phyloP scores from a whole-genome alignment of 164 flowering plant genomes.

The Santalum album region DNA sequence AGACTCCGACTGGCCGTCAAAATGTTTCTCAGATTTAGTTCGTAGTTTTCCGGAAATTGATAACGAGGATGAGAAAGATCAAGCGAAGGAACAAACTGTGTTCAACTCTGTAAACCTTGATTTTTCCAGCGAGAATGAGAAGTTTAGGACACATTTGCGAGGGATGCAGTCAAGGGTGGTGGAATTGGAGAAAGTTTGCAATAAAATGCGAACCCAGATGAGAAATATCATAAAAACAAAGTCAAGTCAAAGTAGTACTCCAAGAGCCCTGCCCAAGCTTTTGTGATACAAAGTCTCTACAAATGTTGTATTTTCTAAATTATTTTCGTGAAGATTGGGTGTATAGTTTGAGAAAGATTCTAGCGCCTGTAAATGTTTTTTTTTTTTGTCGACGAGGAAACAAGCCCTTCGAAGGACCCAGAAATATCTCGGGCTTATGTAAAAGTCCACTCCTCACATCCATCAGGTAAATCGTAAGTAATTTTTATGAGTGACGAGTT shows the following conservation, averaged over 20 bases:
- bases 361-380: too few species aligned
- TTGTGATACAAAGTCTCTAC: constrained; percentile 30
- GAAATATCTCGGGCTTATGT: too few species aligned
- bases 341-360: too few species aligned
- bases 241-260: constrained; percentile 14
- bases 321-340: too few species aligned
- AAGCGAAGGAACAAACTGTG: constrained; percentile 28
- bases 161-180: constrained; percentile 87
- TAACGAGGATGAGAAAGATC: too few species aligned
- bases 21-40: too few species aligned
- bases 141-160: constrained; percentile 52
- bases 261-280: constrained; percentile 60
- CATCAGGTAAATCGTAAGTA: too few species aligned
- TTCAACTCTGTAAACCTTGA: constrained; percentile 45
- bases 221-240: constrained; percentile 38
- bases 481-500: too few species aligned
- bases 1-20: constrained; percentile 12
- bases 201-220: constrained; percentile 75
- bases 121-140: constrained; percentile 35
- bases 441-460: too few species aligned
- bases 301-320: not conserved
- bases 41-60: too few species aligned
- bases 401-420: too few species aligned
- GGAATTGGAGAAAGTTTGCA: constrained; percentile 77
- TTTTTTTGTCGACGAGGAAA: too few species aligned